phyloP scores from a whole-genome alignment of 1,139 yeast species.

The Candida mesenterica region DNA sequence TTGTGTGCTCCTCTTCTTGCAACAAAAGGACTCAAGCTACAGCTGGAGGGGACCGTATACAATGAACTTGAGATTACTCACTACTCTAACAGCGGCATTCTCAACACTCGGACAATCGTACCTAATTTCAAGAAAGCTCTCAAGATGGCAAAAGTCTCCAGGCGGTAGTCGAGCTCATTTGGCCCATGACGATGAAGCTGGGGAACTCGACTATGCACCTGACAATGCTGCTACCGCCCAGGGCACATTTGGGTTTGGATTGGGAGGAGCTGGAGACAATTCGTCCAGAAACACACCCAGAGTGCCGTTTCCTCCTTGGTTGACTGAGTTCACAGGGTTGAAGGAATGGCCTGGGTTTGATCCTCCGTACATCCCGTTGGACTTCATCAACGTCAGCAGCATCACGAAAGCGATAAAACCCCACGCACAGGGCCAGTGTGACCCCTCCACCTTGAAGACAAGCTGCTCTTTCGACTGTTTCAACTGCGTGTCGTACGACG shows the following conservation, averaged over 20 bases:
- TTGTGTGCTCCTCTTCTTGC: too few relatives aligned
- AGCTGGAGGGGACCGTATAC: too few relatives aligned
- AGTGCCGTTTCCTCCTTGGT: slow-evolving; percentile 75
- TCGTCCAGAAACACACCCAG: slow-evolving; percentile 3
- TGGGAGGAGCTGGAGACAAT: neutral
- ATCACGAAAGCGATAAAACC: slow-evolving; percentile 47
- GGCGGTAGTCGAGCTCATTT: too few relatives aligned
- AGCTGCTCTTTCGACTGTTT: slow-evolving; percentile 86
- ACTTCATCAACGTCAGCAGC: slow-evolving; percentile 56
- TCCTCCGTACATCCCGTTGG: slow-evolving; percentile 85
- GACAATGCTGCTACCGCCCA: too few relatives aligned
- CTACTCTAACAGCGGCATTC: neutral
- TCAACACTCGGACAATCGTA: neutral
- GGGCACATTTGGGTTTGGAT: neutral
- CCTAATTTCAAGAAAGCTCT: neutral
- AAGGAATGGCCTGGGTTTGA: slow-evolving; percentile 78
- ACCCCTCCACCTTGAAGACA: slow-evolving; percentile 31
- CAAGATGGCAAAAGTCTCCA: too few relatives aligned
- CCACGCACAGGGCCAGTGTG: slow-evolving; percentile 63
- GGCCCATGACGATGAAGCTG: too few relatives aligned
- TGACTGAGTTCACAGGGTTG: slow-evolving; percentile 68
- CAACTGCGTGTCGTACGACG: slow-evolving; percentile 77
- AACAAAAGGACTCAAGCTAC: too few relatives aligned
- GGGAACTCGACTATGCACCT: too few relatives aligned
- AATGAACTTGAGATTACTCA: neutral